phyloP scores from a whole-genome alignment of 139 green algal species.

The Ettlia oleoabundans region DNA sequence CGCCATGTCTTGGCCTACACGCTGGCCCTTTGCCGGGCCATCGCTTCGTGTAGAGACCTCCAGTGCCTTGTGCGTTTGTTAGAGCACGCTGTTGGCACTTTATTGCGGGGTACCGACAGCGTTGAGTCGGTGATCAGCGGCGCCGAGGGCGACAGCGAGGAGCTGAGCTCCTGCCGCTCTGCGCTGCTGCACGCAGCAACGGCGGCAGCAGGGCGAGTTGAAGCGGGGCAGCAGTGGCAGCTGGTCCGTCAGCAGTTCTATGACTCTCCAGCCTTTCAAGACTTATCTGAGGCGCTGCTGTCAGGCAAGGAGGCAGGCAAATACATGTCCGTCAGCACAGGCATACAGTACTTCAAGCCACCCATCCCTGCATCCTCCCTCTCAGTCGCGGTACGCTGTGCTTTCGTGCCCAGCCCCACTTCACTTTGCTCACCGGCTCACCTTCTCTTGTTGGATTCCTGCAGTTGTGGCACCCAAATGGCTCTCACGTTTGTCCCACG shows the following conservation, averaged over 20 bases:
- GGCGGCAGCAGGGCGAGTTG: background rate
- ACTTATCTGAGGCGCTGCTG: conserved; percentile 26
- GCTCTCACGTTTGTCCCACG: conserved; percentile 2
- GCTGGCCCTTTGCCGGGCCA: conserved; percentile 14
- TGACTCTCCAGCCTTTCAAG: conserved; percentile 6
- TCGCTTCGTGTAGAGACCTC: conserved; percentile 18
- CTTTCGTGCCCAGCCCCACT: background rate
- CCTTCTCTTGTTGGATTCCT: no score
- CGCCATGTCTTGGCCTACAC: background rate
- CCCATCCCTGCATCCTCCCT: no score
- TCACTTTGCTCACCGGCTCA: background rate
- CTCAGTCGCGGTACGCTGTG: background rate
- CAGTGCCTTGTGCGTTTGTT: background rate
- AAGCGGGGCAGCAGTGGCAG: background rate
- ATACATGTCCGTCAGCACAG: no score
- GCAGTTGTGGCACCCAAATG: conserved; percentile 50
- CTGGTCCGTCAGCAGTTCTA: background rate
- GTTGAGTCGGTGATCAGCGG: background rate
- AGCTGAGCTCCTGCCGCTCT: background rate
- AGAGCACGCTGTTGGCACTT: background rate
- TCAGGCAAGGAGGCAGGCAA: conserved; percentile 10
- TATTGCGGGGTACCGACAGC: background rate
- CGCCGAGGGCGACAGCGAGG: background rate
- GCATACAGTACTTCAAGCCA: no score
- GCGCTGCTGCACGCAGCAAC: background rate